A percentile compares a stretch with the other conserved stretches of the same genome.
These are phyloP conservation scores for Entonaema liquescens DNA, from an alignment of 495 filamentous ascomycete species.

Conservation along the genomic window DNA sequence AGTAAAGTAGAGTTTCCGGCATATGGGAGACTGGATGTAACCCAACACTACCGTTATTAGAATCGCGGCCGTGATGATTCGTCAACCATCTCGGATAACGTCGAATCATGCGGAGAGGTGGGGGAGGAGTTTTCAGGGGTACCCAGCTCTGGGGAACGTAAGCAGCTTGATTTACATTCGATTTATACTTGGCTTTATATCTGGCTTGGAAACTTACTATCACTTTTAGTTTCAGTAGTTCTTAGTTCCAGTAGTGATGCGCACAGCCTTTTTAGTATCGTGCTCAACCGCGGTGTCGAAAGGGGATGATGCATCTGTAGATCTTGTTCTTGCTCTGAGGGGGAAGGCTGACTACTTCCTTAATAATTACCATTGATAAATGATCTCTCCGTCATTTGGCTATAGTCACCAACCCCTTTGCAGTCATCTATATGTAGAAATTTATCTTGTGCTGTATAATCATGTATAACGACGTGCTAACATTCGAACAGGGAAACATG, in stretches of 20 bases:
- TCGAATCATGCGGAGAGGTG: not conserved
- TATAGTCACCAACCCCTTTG: not conserved
- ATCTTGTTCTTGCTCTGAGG: not conserved
- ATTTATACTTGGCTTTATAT: not conserved
- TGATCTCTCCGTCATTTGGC: not conserved
- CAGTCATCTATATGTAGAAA: not conserved
- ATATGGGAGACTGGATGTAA: conserved; percentile 10
- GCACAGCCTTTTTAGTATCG: not conserved
- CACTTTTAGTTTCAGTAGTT: not conserved
- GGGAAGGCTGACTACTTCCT: not conserved
- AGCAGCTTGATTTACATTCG: not conserved
- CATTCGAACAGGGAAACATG: not conserved
- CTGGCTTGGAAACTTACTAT: not conserved
- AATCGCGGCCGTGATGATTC: conserved; percentile 27
- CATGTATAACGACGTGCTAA: not conserved
- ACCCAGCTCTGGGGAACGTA: not conserved
- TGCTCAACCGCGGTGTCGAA: not conserved
- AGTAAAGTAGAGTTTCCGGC: conserved; percentile 8
- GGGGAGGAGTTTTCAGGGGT: not conserved
- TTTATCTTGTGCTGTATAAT: not conserved
- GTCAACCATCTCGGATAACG: conserved; percentile 3
- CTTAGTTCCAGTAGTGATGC: no score
- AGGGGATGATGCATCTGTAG: not conserved
- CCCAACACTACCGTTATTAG: conserved; percentile 24
- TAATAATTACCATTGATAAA: no score